phyloP scores from a whole-genome alignment of 306 rosid genomes.

The Corylus heterophylla region DNA sequence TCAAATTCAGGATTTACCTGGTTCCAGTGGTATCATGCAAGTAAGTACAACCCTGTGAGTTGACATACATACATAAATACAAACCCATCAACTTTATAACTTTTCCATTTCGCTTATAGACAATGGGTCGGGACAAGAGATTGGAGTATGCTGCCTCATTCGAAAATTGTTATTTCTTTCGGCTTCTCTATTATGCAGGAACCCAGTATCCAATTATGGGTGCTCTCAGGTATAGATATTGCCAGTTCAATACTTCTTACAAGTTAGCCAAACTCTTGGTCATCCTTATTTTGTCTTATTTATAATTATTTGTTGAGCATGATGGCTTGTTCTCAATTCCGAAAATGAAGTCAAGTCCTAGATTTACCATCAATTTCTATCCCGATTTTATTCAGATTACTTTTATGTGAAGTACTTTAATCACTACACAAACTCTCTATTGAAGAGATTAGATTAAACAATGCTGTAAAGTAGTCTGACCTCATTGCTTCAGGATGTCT shows the following conservation, averaged over 20 bases:
- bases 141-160: slow-evolving; percentile 89
- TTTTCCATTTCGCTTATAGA: slow-evolving; percentile 44
- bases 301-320: neutral
- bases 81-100: slow-evolving; percentile 27
- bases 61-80: slow-evolving; percentile 7
- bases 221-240: slow-evolving; percentile 66
- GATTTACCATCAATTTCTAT: neutral
- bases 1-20: slow-evolving; percentile 79
- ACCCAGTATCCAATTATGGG: slow-evolving; percentile 98
- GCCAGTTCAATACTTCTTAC: slow-evolving; percentile 9
- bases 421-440: neutral
- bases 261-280: neutral
- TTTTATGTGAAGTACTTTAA: neutral
- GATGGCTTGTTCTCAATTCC: neutral
- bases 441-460: neutral
- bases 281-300: neutral
- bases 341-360: neutral
- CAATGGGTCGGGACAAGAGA: slow-evolving; percentile 91
- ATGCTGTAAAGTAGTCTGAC: neutral
- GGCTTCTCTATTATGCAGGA: slow-evolving; percentile 94
- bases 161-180: slow-evolving; percentile 76
- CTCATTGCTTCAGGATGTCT: slow-evolving; percentile 48
- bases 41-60: slow-evolving; percentile 50
- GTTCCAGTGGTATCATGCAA: slow-evolving; percentile 96
- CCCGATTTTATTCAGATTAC: neutral